phyloP scores from a whole-genome alignment of 2,329 filamentous ascomycete species.

The Metarhizium album region DNA sequence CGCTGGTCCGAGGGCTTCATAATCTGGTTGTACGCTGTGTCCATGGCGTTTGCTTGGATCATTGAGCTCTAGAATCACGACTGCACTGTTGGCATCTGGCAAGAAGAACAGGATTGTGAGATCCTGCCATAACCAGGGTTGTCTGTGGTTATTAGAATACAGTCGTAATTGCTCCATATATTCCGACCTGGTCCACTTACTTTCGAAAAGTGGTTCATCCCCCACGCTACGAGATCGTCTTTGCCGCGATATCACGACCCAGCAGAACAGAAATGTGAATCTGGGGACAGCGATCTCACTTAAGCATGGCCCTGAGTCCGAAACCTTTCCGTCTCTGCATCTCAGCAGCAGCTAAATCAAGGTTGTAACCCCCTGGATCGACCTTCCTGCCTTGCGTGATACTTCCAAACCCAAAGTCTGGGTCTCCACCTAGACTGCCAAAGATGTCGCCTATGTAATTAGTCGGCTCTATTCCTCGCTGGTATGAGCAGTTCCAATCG shows the following conservation, averaged over 20 bases:
- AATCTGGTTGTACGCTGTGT: not conserved
- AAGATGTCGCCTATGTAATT: conserved; percentile 67
- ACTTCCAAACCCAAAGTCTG: conserved; percentile 52
- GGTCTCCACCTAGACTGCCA: conserved; percentile 52
- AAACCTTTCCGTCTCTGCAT: conserved; percentile 18
- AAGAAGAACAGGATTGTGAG: not conserved
- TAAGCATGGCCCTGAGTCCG: conserved; percentile 13
- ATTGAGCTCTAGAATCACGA: not conserved
- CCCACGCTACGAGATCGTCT: not conserved
- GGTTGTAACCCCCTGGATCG: conserved; percentile 10
- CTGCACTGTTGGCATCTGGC: not conserved
- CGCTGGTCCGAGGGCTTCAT: not conserved
- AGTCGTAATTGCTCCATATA: not conserved
- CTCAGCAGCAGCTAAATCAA: conserved; percentile 16
- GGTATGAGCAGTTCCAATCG: conserved; percentile 50
- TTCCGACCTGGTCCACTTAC: not conserved
- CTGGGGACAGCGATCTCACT: conserved; percentile 4
- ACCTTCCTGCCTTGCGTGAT: conserved; percentile 27
- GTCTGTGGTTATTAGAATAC: not conserved
- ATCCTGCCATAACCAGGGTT: not conserved
- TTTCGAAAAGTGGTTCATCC: not conserved
- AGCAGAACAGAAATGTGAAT: not conserved
- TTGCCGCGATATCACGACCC: not conserved
- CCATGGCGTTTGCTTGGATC: not conserved
- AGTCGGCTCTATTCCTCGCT: conserved; percentile 40